Percentiles rank a stretch among this genome's conserved stretches.
Evolutionary conservation across 2,329 filamentous ascomycete species (phyloP).

Genomic region (Xylariaceae sp.): DNA sequence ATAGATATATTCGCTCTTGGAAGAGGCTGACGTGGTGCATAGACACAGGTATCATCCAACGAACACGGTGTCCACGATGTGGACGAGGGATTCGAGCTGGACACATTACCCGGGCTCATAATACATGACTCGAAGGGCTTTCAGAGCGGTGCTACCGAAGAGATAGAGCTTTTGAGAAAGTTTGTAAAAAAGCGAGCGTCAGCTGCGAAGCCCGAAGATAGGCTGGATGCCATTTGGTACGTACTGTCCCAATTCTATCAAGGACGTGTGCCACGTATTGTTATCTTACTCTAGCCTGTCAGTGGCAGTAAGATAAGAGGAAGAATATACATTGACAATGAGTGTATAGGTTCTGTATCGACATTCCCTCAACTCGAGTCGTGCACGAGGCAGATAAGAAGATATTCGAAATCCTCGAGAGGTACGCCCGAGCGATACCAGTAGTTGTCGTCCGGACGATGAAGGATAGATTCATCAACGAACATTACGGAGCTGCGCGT

Average conservation of each 20-base stretch:
- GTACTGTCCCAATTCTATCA: not conserved
- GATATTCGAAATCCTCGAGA: conserved; percentile 20
- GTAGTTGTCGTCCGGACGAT: conserved; percentile 25
- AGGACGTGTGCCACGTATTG: too few relatives aligned
- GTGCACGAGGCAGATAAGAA: conserved; percentile 24
- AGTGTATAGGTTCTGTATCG: conserved; percentile 23
- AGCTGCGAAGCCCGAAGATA: conserved; percentile 10
- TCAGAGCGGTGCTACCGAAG: conserved; percentile 22
- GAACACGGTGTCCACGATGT: conserved; percentile 25
- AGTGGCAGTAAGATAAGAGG: too few relatives aligned
- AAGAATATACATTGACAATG: too few relatives aligned
- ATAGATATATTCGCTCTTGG: too few relatives aligned
- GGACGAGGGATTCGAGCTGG: conserved; percentile 25
- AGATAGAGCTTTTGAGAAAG: conserved; percentile 21
- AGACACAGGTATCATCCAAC: conserved; percentile 23
- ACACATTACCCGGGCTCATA: conserved; percentile 24
- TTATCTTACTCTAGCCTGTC: too few relatives aligned
- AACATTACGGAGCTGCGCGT: conserved; percentile 17
- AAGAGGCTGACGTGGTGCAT: not conserved
- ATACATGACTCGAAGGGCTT: conserved; percentile 28
- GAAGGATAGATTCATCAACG: conserved; percentile 25
- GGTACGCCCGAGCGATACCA: conserved; percentile 18
- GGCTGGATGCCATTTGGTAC: conserved; percentile 26
- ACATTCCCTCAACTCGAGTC: conserved; percentile 20
- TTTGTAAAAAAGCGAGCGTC: conserved; percentile 23